These are phyloP conservation scores for Metschnikowia borealis DNA, from an alignment of 805 yeast species.

Conservation along the genomic window DNA sequence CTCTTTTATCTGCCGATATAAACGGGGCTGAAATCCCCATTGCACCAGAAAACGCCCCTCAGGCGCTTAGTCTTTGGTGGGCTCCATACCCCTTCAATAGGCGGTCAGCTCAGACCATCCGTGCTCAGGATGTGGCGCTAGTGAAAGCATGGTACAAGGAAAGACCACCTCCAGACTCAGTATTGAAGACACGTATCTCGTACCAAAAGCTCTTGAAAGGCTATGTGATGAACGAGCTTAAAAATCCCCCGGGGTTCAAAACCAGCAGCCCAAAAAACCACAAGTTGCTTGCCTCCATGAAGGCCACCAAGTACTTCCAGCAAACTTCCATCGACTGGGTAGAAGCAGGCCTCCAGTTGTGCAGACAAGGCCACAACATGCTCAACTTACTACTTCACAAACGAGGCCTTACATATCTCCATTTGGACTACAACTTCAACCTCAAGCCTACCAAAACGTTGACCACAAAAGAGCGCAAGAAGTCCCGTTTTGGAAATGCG, in stretches of 20 bases:
- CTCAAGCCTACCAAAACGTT: conserved; percentile 93
- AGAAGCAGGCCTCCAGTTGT: conserved; percentile 93
- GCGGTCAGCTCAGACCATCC: conserved; percentile 62
- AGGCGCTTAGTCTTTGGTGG: conserved; percentile 65
- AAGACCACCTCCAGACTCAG: conserved; percentile 57
- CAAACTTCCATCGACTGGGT: conserved; percentile 96
- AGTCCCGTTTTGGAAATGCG: conserved; percentile 94
- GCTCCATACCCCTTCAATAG: conserved; percentile 85
- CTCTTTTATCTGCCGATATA: conserved; percentile 40
- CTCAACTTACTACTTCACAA: conserved; percentile 83
- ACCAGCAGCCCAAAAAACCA: conserved; percentile 47
- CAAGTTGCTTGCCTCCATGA: conserved; percentile 59
- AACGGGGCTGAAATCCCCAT: conserved; percentile 12
- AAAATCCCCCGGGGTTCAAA: conserved; percentile 33
- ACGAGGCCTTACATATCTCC: conserved; percentile 86
- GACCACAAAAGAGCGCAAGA: conserved; percentile 93
- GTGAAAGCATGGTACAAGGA: conserved; percentile 79
- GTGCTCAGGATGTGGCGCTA: conserved; percentile 89
- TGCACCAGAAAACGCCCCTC: conserved; percentile 40
- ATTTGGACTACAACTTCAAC: conserved; percentile 92
- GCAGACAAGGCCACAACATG: conserved; percentile 93
- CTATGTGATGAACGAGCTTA: conserved; percentile 68
- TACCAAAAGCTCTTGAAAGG: conserved; percentile 85
- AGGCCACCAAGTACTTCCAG: conserved; percentile 82
- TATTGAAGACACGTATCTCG: conserved; percentile 78